Conservation (phyloP, 257 asterid genomes). For the Solanum sejunctum region DNA sequence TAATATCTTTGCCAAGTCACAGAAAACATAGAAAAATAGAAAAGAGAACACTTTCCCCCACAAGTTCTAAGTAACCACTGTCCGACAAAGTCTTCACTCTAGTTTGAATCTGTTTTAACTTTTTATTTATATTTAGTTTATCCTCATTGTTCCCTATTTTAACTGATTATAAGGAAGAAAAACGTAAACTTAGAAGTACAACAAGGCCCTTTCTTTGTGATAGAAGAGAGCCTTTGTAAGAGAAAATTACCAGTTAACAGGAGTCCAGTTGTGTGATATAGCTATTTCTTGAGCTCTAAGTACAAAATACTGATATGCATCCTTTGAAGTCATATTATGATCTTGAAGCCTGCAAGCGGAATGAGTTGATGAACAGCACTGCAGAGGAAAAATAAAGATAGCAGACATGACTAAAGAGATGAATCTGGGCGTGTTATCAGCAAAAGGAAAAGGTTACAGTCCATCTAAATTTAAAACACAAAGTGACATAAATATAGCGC, state of each 20-base stretch:
- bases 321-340: conserved; percentile 61
- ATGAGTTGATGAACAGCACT: neutral
- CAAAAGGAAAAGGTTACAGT: neutral
- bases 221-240: neutral
- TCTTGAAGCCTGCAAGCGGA: conserved; percentile 63
- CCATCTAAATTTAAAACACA: neutral
- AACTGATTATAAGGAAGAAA: neutral
- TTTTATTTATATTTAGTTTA: neutral
- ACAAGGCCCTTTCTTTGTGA: neutral
- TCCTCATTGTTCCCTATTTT: neutral
- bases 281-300: conserved; percentile 93
- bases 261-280: conserved; percentile 56
- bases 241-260: conserved; percentile 74
- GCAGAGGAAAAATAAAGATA: neutral
- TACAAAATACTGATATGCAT: conserved; percentile 78
- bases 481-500: neutral
- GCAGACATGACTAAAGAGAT: neutral
- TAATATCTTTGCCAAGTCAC: neutral
- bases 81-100: neutral
- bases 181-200: neutral
- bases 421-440: neutral
- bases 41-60: neutral
- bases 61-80: neutral
- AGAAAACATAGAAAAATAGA: neutral
- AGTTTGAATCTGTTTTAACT: neutral